Conservation (phyloP, 257 asterid genomes). For the Plantago major region DNA sequence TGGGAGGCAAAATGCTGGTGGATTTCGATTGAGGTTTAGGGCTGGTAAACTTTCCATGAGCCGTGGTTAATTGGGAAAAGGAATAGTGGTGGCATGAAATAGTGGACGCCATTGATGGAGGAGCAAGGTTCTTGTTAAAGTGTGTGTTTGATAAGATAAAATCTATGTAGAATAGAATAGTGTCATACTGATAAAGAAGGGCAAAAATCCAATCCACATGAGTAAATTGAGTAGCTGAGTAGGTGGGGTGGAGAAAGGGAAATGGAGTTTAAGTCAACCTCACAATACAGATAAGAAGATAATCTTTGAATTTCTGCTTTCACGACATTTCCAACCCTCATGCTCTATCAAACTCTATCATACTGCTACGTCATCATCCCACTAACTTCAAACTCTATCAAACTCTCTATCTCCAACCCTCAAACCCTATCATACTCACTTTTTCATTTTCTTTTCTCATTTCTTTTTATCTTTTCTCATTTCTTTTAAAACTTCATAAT, state of each 20-base stretch:
- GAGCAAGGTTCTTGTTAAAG: background rate
- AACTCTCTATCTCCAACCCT: too few species aligned
- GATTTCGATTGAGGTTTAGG: slow-evolving; percentile 24
- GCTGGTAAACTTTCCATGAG: slow-evolving; percentile 21
- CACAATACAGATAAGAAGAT: slow-evolving; percentile 59
- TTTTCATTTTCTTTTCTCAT: too few species aligned
- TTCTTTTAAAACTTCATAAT: too few species aligned
- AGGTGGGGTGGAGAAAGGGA: slow-evolving; percentile 20
- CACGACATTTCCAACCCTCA: too few species aligned
- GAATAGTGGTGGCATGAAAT: slow-evolving; percentile 51
- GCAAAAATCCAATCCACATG: slow-evolving; percentile 24
- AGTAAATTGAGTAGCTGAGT: slow-evolving; percentile 10
- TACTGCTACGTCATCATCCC: too few species aligned
- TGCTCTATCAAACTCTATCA: too few species aligned
- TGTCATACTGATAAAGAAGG: background rate
- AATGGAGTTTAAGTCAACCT: slow-evolving; percentile 39
- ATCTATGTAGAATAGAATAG: slow-evolving; percentile 2
- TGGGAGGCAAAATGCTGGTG: slow-evolving; percentile 18
- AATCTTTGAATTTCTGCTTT: slow-evolving; percentile 8
- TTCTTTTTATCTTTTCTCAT: too few species aligned
- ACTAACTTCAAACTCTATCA: too few species aligned
- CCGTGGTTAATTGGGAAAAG: slow-evolving; percentile 29
- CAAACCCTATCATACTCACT: too few species aligned
- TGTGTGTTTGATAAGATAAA: slow-evolving; percentile 12
- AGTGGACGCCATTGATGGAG: slow-evolving; percentile 63